Evolutionary conservation across 192 early-diverging fungal genomes (phyloP).

Genomic region (Chytriomyces sp.): DNA sequence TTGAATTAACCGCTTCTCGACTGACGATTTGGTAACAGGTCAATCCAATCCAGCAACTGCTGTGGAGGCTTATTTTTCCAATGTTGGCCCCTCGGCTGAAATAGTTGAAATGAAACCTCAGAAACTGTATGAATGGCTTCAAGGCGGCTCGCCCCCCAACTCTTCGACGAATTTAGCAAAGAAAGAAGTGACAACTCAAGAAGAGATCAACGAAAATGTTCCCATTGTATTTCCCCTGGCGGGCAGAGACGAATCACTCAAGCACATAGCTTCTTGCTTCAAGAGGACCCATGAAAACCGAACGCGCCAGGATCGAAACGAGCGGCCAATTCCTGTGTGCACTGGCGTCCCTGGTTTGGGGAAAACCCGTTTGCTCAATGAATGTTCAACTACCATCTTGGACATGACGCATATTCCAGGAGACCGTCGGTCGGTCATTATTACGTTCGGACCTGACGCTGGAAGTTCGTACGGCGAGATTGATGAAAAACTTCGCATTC

Average conservation of each 20-base stretch:
- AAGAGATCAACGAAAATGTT: conserved; percentile 7
- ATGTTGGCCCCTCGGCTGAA: too few species aligned
- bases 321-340: conserved; percentile 29
- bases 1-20: too few species aligned
- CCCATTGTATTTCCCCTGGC: conserved; percentile 18
- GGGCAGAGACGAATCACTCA: conserved; percentile 24
- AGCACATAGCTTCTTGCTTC: conserved; percentile 26
- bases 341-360: conserved; percentile 33
- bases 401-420: conserved; percentile 29
- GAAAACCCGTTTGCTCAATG: conserved; percentile 31
- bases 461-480: conserved; percentile 17
- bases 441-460: conserved; percentile 28
- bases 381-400: conserved; percentile 31
- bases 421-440: conserved; percentile 17
- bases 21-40: too few species aligned
- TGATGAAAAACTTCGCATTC: conserved; percentile 30
- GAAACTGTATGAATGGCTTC: neutral
- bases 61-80: too few species aligned
- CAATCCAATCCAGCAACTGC: too few species aligned
- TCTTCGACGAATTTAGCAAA: neutral
- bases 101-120: neutral
- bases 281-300: conserved; percentile 11
- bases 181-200: neutral
- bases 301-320: conserved; percentile 7
- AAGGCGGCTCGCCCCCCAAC: neutral